Conservation (phyloP, 2,329 filamentous ascomycete species). For the Diaporthe aspalathi region DNA sequence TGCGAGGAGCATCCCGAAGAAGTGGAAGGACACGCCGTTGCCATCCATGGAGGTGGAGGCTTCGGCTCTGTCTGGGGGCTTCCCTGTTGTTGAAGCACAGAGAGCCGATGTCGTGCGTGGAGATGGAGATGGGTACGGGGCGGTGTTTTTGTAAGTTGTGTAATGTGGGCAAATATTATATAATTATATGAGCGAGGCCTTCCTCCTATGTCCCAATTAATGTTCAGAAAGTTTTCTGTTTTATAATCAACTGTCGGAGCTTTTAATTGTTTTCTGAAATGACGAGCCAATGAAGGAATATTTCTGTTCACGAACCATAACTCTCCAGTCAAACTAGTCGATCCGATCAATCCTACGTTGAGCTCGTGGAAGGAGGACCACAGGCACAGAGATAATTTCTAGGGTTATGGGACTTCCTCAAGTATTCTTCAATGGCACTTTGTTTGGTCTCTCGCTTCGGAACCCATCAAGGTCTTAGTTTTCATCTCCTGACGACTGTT, state of each 20-base stretch:
- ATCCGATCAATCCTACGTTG: too few relatives aligned
- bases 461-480: too few relatives aligned
- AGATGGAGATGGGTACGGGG: background rate
- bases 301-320: background rate
- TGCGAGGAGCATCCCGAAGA: slow-evolving; percentile 48
- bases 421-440: too few relatives aligned
- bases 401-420: too few relatives aligned
- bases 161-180: background rate
- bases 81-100: background rate
- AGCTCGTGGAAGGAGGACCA: too few relatives aligned
- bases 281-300: background rate
- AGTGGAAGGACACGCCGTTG: slow-evolving; percentile 43
- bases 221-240: background rate
- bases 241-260: background rate
- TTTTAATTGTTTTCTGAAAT: background rate
- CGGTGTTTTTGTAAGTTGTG: background rate
- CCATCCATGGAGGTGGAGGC: slow-evolving; percentile 33
- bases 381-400: too few relatives aligned
- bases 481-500: too few relatives aligned
- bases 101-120: slow-evolving; percentile 11
- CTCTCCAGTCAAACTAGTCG: too few relatives aligned
- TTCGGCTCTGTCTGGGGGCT: background rate
- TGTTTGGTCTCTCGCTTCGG: too few relatives aligned
- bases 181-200: background rate
- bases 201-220: background rate